Percentiles rank a stretch among this genome's conserved stretches.
phyloP scores from a whole-genome alignment of 495 filamentous ascomycete genomes.

The Daldinia childiae region DNA sequence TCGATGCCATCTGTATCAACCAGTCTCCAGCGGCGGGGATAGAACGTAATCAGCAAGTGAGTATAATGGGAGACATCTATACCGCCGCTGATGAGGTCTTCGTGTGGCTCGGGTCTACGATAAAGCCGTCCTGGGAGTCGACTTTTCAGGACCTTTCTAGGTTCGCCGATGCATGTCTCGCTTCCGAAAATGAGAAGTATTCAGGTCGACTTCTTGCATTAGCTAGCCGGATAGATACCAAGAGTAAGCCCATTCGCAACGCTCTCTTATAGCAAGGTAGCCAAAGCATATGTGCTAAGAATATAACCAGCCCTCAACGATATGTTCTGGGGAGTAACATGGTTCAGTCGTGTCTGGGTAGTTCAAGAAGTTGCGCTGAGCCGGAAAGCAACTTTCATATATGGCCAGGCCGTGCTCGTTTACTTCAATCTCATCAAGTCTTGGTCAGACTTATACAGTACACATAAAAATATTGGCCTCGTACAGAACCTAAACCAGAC shows the following conservation, averaged over 20 bases:
- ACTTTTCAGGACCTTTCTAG: neutral
- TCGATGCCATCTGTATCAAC: constrained; percentile 10
- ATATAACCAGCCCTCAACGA: neutral
- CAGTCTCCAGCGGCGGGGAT: neutral
- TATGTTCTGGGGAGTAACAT: neutral
- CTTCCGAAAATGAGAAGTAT: neutral
- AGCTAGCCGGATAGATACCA: neutral
- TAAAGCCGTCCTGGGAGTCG: neutral
- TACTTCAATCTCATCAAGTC: constrained; percentile 14
- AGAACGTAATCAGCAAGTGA: neutral
- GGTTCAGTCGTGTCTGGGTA: constrained; percentile 11
- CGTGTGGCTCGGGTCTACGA: neutral
- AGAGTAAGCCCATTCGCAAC: neutral
- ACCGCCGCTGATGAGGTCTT: neutral
- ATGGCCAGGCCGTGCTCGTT: neutral
- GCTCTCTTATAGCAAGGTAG: neutral
- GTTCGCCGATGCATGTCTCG: neutral
- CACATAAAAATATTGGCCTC: neutral
- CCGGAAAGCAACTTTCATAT: constrained; percentile 5
- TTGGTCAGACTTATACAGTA: constrained; percentile 7
- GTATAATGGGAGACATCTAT: neutral
- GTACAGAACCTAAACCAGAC: constrained; percentile 13
- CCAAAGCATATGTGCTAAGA: neutral
- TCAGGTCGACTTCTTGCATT: neutral
- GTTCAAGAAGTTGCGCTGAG: constrained; percentile 8